Base-by-base conservation (phyloP, 306 rosid genomes). In the Carpinus fangiana region DNA sequence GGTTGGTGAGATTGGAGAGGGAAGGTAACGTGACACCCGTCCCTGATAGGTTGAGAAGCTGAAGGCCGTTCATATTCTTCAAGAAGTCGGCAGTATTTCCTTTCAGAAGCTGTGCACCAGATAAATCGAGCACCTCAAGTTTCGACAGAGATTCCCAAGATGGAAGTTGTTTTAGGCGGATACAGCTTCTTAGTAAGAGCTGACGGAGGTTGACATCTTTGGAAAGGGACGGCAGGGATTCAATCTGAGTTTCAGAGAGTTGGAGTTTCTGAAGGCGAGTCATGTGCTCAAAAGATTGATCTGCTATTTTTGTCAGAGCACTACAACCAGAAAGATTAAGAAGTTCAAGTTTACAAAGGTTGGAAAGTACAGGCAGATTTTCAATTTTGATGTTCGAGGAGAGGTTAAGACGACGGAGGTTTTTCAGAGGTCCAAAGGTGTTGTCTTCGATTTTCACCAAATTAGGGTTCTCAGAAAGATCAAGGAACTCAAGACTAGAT, bases 51-150 rank as follows among this genome's bases (percentile, higher is more conserved):
- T 85, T 62, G 20, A 85, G 78, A 70, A 73, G 65, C 70, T 61
- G 38, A 50, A 85, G 81, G 43, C 26, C 8, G 13, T 0, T 14
- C 84, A 79, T 79, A 3, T n/a, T 1, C 43, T 82, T 61, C 31
- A 80, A 47, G 48, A 75, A 82, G 17, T 72, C 67, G 59, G 66
- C 70, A 16, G 51, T 34, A 16, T 38, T n/a, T 34, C 57, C 83
- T 55, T 7, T n/a, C 21, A 72, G 4, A 5, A 65, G 31, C 2
- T 12, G 14, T 55, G 86, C 77, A 75, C 82, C 84, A 61, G 18
- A 46, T 8, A 79, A 73, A 76, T 72, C 28, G 34, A 85, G 81
- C 50, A 72, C 75, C 76, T 78, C 81, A 72, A 85, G 86, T 76
- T 75, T 45, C 9, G 26, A 55, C 0, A 51, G 46, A 2, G 74